A percentile compares a stretch with the other conserved stretches of the same genome.
Conservation (phyloP, 345 rosid genomes). For the Anacardium occidentale region DNA sequence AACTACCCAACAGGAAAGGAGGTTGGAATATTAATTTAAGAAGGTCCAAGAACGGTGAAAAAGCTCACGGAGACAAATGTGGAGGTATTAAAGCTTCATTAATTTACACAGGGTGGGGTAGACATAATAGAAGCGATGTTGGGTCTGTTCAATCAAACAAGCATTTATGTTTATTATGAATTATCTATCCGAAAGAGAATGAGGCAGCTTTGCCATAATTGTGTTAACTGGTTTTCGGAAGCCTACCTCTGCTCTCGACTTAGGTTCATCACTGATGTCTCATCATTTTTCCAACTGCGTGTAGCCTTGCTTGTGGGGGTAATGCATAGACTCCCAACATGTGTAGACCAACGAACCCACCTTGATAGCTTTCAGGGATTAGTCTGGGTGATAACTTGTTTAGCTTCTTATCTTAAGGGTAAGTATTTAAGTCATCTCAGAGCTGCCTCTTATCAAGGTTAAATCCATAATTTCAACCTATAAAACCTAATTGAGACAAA, state of each 20-base stretch:
- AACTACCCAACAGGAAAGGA: conserved; percentile 42
- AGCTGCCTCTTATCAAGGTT: too few species aligned
- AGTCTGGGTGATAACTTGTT: too few species aligned
- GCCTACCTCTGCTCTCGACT: background rate
- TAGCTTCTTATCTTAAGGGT: too few species aligned
- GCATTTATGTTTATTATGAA: conserved; percentile 12
- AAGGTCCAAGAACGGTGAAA: conserved; percentile 38
- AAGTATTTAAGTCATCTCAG: too few species aligned
- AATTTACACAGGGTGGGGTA: conserved; percentile 20
- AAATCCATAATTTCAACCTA: too few species aligned
- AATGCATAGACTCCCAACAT: too few species aligned
- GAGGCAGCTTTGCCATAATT: background rate
- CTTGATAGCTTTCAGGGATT: background rate
- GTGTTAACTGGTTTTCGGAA: background rate
- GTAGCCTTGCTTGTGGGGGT: background rate
- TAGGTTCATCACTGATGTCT: conserved; percentile 14
- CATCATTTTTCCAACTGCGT: background rate
- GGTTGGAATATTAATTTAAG: conserved; percentile 41
- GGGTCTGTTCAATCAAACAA: conserved; percentile 30
- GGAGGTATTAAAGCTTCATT: conserved; percentile 40
- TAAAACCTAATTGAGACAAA: too few species aligned
- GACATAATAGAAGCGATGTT: conserved; percentile 34
- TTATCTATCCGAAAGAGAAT: background rate
- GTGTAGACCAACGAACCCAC: background rate
- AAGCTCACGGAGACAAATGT: conserved; percentile 30